Evolutionary conservation across 257 asterid genomes (phyloP).

Genomic region (Penstemon newberryi): DNA sequence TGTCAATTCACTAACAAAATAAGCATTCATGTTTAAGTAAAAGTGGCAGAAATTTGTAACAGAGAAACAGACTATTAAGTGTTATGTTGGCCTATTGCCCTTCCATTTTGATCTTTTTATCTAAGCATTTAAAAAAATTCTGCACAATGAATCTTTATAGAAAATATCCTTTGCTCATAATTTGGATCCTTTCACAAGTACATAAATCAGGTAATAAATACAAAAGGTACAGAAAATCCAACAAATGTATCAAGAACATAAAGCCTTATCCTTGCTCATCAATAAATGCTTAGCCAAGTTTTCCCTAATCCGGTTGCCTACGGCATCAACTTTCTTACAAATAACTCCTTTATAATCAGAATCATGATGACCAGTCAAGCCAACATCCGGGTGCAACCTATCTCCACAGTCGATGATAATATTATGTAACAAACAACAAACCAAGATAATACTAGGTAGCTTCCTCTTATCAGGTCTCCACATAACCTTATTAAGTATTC

Average conservation of each 20-base stretch:
- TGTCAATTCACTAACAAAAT: too few relatives aligned
- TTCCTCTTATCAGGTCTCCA: constrained; percentile 94
- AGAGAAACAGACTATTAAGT: too few relatives aligned
- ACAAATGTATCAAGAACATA: neutral
- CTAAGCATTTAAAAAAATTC: too few relatives aligned
- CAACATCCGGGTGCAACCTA: constrained; percentile 55
- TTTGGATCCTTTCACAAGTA: too few relatives aligned
- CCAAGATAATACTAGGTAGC: constrained; percentile 82
- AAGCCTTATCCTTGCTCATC: constrained; percentile 26
- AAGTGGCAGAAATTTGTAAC: too few relatives aligned
- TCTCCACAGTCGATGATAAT: constrained; percentile 85
- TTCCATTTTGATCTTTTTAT: too few relatives aligned
- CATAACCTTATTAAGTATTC: constrained; percentile 95
- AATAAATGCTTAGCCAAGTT: constrained; percentile 46
- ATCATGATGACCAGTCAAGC: constrained; percentile 65
- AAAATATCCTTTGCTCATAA: too few relatives aligned
- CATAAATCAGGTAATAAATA: too few relatives aligned
- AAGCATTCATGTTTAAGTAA: neutral
- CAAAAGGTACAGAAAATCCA: too few relatives aligned
- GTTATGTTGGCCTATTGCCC: too few relatives aligned
- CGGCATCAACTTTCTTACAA: constrained; percentile 52
- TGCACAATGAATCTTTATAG: too few relatives aligned
- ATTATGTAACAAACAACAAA: constrained; percentile 91
- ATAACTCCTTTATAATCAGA: constrained; percentile 36
- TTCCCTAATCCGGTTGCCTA: constrained; percentile 56